Percentiles rank a stretch among this genome's conserved stretches.
These are phyloP conservation scores for Neonothopanus nambi DNA, from an alignment of 1,284 basidiomycete genomes.

Conservation along the genomic window DNA sequence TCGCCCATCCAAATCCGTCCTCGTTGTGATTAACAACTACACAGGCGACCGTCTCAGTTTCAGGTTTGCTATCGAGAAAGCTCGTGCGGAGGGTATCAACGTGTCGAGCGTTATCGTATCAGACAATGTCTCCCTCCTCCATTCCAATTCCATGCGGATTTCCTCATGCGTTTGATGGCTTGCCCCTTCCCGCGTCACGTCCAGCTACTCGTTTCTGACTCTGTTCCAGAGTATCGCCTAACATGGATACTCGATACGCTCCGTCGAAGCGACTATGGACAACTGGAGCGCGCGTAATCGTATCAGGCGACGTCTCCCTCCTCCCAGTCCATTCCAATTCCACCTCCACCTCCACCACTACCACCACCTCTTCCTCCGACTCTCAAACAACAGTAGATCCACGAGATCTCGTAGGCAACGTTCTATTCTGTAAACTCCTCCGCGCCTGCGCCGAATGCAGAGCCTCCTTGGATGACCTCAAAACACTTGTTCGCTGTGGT, in stretches of 20 bases:
- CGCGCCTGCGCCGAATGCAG: conserved; percentile 54
- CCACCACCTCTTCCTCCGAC: conserved; percentile 72
- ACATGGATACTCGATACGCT: too few species aligned
- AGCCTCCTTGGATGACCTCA: conserved; percentile 44
- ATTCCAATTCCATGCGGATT: conserved; percentile 37
- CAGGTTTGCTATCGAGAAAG: too few species aligned
- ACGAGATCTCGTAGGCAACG: too few species aligned
- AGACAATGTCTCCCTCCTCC: conserved; percentile 63
- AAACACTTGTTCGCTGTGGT: conserved; percentile 47
- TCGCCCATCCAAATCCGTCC: conserved; percentile 29
- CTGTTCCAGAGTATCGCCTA: too few species aligned
- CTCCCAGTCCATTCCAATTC: too few species aligned
- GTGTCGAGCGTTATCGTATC: conserved; percentile 63
- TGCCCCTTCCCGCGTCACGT: too few species aligned
- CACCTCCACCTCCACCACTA: too few species aligned
- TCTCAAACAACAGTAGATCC: conserved; percentile 59
- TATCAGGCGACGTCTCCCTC: too few species aligned
- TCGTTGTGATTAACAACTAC: conserved; percentile 48
- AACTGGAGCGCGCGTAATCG: too few species aligned
- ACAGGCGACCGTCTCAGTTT: conserved; percentile 70
- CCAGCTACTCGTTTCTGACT: conserved; percentile 72
- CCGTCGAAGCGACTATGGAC: too few species aligned
- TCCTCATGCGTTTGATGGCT: conserved; percentile 57
- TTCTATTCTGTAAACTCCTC: too few species aligned
- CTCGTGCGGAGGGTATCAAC: conserved; percentile 38